Conservation (phyloP, 164 flowering plant genomes). For the Malania oleifera region DNA sequence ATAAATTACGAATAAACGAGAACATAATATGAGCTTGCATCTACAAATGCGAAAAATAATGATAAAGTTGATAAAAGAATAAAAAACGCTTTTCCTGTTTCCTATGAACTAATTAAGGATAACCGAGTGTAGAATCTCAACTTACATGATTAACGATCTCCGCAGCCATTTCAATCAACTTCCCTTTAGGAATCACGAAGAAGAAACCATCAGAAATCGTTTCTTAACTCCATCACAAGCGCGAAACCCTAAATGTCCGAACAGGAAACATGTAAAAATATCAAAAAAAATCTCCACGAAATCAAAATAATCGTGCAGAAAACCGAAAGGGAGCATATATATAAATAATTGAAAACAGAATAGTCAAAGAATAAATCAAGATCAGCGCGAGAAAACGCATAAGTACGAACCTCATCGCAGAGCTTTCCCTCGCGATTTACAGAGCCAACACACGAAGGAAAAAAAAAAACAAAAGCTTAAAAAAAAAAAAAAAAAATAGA, state of each 20-base stretch:
- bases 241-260: neutral
- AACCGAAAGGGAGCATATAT: no score
- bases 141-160: neutral
- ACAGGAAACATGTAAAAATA: neutral
- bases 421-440: neutral
- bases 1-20: neutral
- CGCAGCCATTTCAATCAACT: neutral
- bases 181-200: neutral
- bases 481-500: slow-evolving; percentile 5
- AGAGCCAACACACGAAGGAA: slow-evolving; percentile 1
- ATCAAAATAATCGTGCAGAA: neutral
- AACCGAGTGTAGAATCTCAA: neutral
- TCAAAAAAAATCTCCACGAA: neutral
- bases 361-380: neutral
- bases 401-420: slow-evolving; percentile 6
- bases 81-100: no score
- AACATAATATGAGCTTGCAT: slow-evolving; percentile 4
- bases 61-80: no score
- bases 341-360: neutral
- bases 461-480: slow-evolving; percentile 2
- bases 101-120: neutral
- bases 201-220: neutral
- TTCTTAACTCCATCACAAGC: neutral
- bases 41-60: no score
- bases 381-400: neutral